These are phyloP conservation scores for Collybia mongolica DNA, from an alignment of 768 basidiomycete genomes.

Conservation along the genomic window DNA sequence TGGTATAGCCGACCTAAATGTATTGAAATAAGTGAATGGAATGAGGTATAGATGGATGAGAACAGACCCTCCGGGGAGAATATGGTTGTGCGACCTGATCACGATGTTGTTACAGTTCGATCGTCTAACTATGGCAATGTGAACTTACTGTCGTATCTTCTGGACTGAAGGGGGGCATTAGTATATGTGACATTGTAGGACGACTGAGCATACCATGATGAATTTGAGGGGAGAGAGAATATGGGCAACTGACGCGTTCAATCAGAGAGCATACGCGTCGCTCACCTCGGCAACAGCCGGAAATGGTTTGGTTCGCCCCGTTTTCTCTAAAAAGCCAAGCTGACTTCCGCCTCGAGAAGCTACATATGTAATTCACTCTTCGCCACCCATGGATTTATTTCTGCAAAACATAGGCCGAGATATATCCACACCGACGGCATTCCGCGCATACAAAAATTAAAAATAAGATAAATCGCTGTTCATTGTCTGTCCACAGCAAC, in stretches of 20 bases:
- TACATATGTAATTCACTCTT: too few relatives aligned
- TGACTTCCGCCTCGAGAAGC: too few relatives aligned
- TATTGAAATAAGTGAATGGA: constrained; percentile 10
- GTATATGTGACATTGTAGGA: background rate
- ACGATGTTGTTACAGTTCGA: constrained; percentile 18
- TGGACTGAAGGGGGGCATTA: constrained; percentile 51
- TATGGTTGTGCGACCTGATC: constrained; percentile 89
- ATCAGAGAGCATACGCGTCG: constrained; percentile 38
- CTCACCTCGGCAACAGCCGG: constrained; percentile 36
- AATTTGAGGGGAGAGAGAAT: constrained; percentile 21
- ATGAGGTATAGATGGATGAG: background rate
- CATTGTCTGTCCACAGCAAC: constrained; percentile 1
- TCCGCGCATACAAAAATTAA: too few relatives aligned
- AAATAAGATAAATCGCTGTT: background rate
- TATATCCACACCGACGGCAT: too few relatives aligned
- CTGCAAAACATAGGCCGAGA: too few relatives aligned
- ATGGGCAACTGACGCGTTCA: constrained; percentile 42
- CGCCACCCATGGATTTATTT: too few relatives aligned
- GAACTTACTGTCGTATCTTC: constrained; percentile 91
- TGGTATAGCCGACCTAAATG: constrained; percentile 91
- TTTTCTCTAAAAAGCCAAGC: too few relatives aligned
- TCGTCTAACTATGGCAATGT: constrained; percentile 3
- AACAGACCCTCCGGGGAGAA: constrained; percentile 94
- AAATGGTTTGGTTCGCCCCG: background rate
- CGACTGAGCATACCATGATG: constrained; percentile 46